Base-by-base conservation (phyloP, 306 rosid genomes). In the Trichosanthes cucumerina region DNA sequence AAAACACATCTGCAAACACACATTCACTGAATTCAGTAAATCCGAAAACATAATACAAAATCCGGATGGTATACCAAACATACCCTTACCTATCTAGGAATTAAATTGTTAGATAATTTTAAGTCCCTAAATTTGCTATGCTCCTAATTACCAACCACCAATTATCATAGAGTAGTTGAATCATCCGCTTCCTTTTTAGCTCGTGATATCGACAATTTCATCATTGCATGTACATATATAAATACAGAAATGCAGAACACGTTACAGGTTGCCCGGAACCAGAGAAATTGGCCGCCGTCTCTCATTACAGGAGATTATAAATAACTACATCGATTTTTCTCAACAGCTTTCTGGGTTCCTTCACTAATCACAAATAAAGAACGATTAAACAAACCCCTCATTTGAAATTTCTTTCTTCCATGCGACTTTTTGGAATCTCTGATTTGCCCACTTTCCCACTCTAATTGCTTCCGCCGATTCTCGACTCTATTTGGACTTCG, bases 371-470 rank as follows among this genome's bases (percentile, higher is more conserved):
- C 3, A 18, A 44, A 63, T 23, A 19, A 18, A 26, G 18, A 21
- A 57, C 66, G 12, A 31, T 31, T 64, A 7, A 38, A 66, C 26
- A 3, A n/a, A 38, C 19, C 41, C 6, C 11, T 47, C 24, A 1
- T 15, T 36, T 36, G 47, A 1, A 36, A 36, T 65, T 47, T 65
- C 49, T 66, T 21, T 10, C 28, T 56, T n/a, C 62, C 3, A 56
- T 56, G n/a, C 24, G 26, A n/a, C 46, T 14, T 5, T 15, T 36
- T 36, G 47, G 2, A 36, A 41, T 43, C 75, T 68, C 54, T 69
- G 31, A 69, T 69, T 69, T 69, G 73, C 34, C 54, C 47, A 69
- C 53, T 69, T 69, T 41, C 34, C 75, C 49, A 69, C 33, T 41
- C 5, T 26, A 65, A 36, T 33, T 49, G 47, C 52, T n/a, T 39